Evolutionary conservation across 805 yeast species (phyloP).

Genomic region (Saccharomyces paradoxus): DNA sequence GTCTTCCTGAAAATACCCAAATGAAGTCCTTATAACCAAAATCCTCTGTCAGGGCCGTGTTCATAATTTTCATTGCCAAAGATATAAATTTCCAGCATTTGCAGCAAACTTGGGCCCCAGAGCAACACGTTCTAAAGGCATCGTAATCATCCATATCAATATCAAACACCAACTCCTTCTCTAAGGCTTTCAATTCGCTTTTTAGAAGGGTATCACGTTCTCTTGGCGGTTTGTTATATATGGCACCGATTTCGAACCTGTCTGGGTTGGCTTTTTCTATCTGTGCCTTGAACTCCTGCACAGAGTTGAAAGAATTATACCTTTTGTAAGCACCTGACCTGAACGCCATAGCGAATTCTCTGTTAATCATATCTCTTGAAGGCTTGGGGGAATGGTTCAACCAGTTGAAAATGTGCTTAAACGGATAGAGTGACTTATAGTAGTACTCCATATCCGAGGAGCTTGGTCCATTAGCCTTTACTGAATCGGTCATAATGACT

Average conservation of each 20-base stretch:
- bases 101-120: slow-evolving; percentile 71
- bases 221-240: slow-evolving; percentile 80
- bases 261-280: slow-evolving; percentile 71
- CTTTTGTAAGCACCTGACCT: slow-evolving; percentile 84
- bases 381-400: slow-evolving; percentile 76
- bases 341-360: slow-evolving; percentile 91
- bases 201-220: slow-evolving; percentile 72
- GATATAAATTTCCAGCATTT: slow-evolving; percentile 93
- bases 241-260: slow-evolving; percentile 92
- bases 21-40: slow-evolving; percentile 80
- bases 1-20: slow-evolving; percentile 97
- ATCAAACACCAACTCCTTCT: slow-evolving; percentile 89
- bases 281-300: slow-evolving; percentile 69
- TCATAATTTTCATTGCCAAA: slow-evolving; percentile 71
- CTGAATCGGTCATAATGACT: background rate
- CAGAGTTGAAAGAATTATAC: slow-evolving; percentile 63
- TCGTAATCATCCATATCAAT: slow-evolving; percentile 97
- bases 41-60: slow-evolving; percentile 66
- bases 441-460: slow-evolving; percentile 62
- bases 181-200: slow-evolving; percentile 66
- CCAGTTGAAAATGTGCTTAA: slow-evolving; percentile 78
- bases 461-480: slow-evolving; percentile 18
- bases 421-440: slow-evolving; percentile 67
- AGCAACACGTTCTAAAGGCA: slow-evolving; percentile 86
- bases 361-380: slow-evolving; percentile 66